These are phyloP conservation scores for Backusella westeae DNA, from an alignment of 192 early-diverging fungal genomes.

Conservation along the genomic window DNA sequence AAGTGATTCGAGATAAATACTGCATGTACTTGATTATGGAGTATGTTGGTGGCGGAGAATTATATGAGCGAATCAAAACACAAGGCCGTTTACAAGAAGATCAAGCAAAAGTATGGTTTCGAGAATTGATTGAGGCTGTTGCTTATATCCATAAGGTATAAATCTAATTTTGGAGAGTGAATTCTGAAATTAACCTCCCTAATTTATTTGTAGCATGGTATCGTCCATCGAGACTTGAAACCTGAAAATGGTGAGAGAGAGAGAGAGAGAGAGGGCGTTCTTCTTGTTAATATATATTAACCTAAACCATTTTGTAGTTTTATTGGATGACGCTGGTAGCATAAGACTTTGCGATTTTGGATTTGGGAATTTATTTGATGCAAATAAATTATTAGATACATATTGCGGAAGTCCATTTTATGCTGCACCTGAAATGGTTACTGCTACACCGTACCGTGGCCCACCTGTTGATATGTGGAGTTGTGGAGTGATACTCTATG, in stretches of 20 bases:
- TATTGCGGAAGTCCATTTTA: constrained; percentile 68
- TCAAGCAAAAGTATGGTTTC: constrained; percentile 61
- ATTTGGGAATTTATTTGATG: constrained; percentile 49
- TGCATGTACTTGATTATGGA: constrained; percentile 65
- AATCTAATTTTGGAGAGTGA: constrained; percentile 46
- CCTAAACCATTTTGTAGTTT: constrained; percentile 24
- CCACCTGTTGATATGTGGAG: constrained; percentile 63
- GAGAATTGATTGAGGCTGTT: constrained; percentile 61
- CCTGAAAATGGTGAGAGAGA: constrained; percentile 49
- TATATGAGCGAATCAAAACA: constrained; percentile 62
- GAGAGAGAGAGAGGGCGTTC: not conserved
- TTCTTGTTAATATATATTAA: not conserved
- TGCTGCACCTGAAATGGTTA: constrained; percentile 68
- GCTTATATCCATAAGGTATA: constrained; percentile 59
- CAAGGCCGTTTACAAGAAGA: constrained; percentile 52
- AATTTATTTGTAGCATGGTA: not conserved
- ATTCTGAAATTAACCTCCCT: not conserved
- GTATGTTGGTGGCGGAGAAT: constrained; percentile 63
- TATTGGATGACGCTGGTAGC: constrained; percentile 44
- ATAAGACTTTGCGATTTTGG: constrained; percentile 96
- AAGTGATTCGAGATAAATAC: constrained; percentile 30
- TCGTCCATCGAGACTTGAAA: constrained; percentile 88
- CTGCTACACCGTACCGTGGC: constrained; percentile 56
- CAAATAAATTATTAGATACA: constrained; percentile 52
- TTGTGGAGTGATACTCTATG: constrained; percentile 72